Evolutionary conservation across 139 green algal genomes (phyloP).

Genomic region (Auxenochlorella pyrenoidosa): DNA sequence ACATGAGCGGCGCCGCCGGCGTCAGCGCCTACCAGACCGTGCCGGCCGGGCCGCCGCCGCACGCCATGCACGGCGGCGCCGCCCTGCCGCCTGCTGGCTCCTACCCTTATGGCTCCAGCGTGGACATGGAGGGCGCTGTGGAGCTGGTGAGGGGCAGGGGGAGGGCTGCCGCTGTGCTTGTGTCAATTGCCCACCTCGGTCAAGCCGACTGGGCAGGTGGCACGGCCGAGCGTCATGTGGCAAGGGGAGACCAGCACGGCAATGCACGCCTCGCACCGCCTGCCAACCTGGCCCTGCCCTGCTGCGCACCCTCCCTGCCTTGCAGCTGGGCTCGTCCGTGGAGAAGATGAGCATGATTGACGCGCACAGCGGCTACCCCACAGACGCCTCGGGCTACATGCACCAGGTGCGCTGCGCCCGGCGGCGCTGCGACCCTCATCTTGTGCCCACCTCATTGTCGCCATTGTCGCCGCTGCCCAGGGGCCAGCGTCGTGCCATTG

Average conservation of each 20-base stretch:
- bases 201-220: no score
- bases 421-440: no score
- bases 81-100: neutral
- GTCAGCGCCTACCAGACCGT: neutral
- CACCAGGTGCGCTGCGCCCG: slow-evolving; percentile 11
- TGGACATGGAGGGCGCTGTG: slow-evolving; percentile 49
- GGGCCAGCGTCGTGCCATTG: no score
- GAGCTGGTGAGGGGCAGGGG: slow-evolving; percentile 35
- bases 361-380: slow-evolving; percentile 45
- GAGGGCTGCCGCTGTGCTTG: neutral
- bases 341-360: slow-evolving; percentile 60
- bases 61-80: neutral
- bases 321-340: slow-evolving; percentile 46
- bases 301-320: neutral
- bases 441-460: no score
- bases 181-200: no score
- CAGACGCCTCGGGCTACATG: slow-evolving; percentile 42
- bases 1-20: slow-evolving; percentile 19
- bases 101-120: slow-evolving; percentile 29
- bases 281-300: no score
- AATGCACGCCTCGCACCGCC: no score
- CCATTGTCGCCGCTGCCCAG: no score
- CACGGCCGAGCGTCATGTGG: no score
- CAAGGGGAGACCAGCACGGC: no score
- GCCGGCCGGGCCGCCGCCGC: neutral